These are phyloP conservation scores for Monosporozyma aerobia DNA, from an alignment of 805 yeast species.

Conservation along the genomic window DNA sequence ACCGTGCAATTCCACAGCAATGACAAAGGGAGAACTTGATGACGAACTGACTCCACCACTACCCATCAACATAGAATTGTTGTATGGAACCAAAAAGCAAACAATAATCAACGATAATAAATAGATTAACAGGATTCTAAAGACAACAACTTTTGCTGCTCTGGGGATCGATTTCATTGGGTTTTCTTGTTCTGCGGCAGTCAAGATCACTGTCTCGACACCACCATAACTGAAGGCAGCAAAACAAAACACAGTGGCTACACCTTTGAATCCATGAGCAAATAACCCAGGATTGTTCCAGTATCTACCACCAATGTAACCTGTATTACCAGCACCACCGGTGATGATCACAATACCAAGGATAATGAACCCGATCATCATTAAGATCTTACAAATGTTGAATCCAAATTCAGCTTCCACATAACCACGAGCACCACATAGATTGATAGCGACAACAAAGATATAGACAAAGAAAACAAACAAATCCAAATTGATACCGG, in stretches of 20 bases:
- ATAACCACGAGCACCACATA: constrained; percentile 46
- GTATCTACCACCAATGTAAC: constrained; percentile 34
- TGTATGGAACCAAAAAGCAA: constrained; percentile 68
- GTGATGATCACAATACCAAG: constrained; percentile 38
- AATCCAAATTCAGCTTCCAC: constrained; percentile 46
- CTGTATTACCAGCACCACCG: constrained; percentile 39
- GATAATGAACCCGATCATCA: constrained; percentile 40
- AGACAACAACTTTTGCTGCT: constrained; percentile 49
- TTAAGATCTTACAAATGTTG: constrained; percentile 37
- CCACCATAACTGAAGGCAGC: constrained; percentile 73
- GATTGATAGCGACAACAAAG: constrained; percentile 37
- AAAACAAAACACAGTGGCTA: constrained; percentile 52
- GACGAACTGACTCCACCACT: constrained; percentile 37
- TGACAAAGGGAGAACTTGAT: constrained; percentile 37
- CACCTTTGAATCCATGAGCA: constrained; percentile 49
- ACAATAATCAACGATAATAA: constrained; percentile 43
- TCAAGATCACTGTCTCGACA: constrained; percentile 56
- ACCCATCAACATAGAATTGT: constrained; percentile 35
- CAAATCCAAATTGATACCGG: constrained; percentile 17
- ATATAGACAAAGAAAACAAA: constrained; percentile 21
- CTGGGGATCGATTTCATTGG: constrained; percentile 48
- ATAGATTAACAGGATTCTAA: constrained; percentile 51
- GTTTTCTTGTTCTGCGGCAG: constrained; percentile 57
- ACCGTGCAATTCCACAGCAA: constrained; percentile 39
- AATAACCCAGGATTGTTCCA: constrained; percentile 49